phyloP scores from a whole-genome alignment of 495 filamentous ascomycete species.

The Penicillium roqueforti region DNA sequence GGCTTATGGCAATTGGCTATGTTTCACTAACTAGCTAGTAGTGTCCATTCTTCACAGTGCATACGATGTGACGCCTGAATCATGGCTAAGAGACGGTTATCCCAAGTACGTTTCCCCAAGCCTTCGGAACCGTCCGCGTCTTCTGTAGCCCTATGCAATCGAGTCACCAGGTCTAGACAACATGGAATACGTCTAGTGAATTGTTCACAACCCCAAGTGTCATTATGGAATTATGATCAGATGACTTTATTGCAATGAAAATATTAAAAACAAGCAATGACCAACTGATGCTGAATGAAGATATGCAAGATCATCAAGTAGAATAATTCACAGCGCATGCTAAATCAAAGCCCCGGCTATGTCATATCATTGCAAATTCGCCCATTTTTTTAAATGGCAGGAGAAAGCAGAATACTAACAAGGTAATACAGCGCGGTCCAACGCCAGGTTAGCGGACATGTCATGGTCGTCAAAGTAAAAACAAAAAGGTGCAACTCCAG shows the following conservation, averaged over 20 bases:
- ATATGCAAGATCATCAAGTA: constrained; percentile 31
- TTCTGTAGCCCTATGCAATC: background rate
- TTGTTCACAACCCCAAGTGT: background rate
- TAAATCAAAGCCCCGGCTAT: constrained; percentile 34
- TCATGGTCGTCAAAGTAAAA: constrained; percentile 24
- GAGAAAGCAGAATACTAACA: constrained; percentile 21
- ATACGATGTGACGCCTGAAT: background rate
- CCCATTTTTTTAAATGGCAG: constrained; percentile 18
- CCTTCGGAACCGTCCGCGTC: background rate
- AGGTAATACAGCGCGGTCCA: constrained; percentile 27
- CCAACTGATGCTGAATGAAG: constrained; percentile 13
- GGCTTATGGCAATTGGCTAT: background rate
- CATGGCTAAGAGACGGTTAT: background rate
- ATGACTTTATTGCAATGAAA: constrained; percentile 7
- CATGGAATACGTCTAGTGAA: background rate
- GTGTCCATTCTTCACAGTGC: background rate
- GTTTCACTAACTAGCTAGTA: too few relatives aligned
- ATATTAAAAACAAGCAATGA: constrained; percentile 15
- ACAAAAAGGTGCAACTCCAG: constrained; percentile 14
- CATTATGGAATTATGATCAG: constrained; percentile 1
- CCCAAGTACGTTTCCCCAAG: background rate
- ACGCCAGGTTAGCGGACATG: constrained; percentile 41
- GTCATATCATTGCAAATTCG: constrained; percentile 26
- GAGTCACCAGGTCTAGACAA: background rate
- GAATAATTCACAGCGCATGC: constrained; percentile 42